Conservation (phyloP, 1,284 basidiomycete species). For the Heimioporus punctisporus region DNA sequence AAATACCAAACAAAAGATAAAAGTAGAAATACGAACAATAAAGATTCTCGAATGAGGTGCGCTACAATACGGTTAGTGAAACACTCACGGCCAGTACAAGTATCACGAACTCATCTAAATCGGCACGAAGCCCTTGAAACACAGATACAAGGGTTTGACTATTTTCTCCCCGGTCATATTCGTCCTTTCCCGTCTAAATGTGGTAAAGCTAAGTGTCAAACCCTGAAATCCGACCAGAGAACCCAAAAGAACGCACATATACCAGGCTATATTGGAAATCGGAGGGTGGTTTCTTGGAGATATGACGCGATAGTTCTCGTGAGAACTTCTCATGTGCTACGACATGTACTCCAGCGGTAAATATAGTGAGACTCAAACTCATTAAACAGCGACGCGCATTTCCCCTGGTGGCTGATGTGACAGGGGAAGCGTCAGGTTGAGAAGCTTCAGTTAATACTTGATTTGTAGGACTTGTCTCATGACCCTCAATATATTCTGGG, state of each 20-base stretch:
- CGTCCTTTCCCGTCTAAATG: conserved; percentile 70
- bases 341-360: conserved; percentile 78
- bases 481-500: too few species aligned
- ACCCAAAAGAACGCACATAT: conserved; percentile 55
- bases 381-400: not conserved
- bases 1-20: not conserved
- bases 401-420: not conserved
- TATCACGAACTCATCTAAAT: conserved; percentile 68
- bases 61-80: not conserved
- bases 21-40: conserved; percentile 59
- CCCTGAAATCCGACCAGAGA: not conserved
- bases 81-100: conserved; percentile 1
- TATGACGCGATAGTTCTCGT: conserved; percentile 83
- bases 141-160: conserved; percentile 64
- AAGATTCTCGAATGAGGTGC: conserved; percentile 60
- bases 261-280: conserved; percentile 82
- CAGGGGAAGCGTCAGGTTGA: not conserved
- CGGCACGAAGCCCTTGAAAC: conserved; percentile 81
- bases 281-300: conserved; percentile 88
- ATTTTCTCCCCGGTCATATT: conserved; percentile 70
- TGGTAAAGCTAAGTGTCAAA: not conserved
- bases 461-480: too few species aligned
- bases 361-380: conserved; percentile 78
- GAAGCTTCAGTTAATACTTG: too few species aligned
- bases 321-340: conserved; percentile 69